Conservation (phyloP, 78 protist species). For the Dictyostelium firmibasis region DNA sequence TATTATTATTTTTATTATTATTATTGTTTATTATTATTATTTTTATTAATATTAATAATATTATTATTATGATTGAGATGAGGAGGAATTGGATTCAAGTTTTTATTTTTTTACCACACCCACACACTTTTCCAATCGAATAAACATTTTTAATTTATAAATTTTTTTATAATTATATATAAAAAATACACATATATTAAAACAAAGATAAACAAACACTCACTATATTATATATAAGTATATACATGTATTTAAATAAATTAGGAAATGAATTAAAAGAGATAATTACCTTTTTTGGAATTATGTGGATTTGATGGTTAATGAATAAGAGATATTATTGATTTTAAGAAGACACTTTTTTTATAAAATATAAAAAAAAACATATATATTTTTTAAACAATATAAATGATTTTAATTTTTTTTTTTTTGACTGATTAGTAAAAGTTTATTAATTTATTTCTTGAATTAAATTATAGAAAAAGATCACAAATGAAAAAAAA, state of each 20-base stretch:
- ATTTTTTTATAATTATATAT: neutral
- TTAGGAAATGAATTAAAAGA: neutral
- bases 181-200: neutral
- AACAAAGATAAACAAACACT: neutral
- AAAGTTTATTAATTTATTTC: neutral
- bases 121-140: neutral
- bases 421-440: neutral
- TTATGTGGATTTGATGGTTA: neutral
- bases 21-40: neutral
- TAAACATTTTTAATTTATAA: neutral
- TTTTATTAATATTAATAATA: neutral
- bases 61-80: neutral
- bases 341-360: neutral
- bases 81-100: constrained; percentile 5
- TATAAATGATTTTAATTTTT: neutral
- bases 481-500: neutral
- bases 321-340: neutral
- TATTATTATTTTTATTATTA: no score
- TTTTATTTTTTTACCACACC: neutral
- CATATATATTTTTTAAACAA: neutral
- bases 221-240: neutral
- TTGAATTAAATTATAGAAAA: neutral
- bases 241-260: neutral
- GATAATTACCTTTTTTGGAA: neutral
- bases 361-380: no score